These are phyloP conservation scores for Sechiopsis laciniata DNA, from an alignment of 306 rosid species.

Conservation along the genomic window DNA sequence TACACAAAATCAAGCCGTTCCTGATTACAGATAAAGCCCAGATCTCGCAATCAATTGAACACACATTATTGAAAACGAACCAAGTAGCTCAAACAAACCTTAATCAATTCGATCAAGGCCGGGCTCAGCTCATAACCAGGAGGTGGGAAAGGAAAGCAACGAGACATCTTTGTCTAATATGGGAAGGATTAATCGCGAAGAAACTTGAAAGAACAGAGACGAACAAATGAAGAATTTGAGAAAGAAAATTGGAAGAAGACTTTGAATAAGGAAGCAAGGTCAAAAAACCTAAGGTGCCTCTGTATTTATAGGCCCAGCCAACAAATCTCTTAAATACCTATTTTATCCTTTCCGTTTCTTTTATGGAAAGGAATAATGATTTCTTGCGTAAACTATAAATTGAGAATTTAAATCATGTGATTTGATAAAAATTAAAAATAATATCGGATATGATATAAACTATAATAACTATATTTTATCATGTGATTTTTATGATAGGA, in stretches of 20 bases:
- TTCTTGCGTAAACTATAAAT: too few relatives aligned
- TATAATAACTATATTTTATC: too few relatives aligned
- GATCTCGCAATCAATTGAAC: slow-evolving; percentile 20
- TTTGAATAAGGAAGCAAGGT: not conserved
- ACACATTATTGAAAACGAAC: slow-evolving; percentile 41
- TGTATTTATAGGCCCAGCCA: not conserved
- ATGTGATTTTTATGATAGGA: too few relatives aligned
- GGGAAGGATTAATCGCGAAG: not conserved
- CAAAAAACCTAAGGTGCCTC: not conserved
- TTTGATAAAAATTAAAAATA: too few relatives aligned
- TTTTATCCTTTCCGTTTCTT: not conserved
- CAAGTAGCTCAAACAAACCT: slow-evolving; percentile 86
- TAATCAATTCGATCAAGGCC: slow-evolving; percentile 79
- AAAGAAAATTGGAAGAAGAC: not conserved
- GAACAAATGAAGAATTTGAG: not conserved
- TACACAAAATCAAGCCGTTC: not conserved
- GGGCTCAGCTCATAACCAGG: slow-evolving; percentile 27
- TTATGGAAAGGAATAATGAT: not conserved
- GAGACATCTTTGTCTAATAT: slow-evolving; percentile 48
- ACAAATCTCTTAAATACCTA: not conserved
- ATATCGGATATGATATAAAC: too few relatives aligned
- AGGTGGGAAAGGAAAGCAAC: slow-evolving; percentile 63
- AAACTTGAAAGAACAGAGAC: not conserved
- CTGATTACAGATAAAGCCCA: not conserved
- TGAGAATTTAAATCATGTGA: too few relatives aligned